Base-by-base conservation (phyloP, 2,329 filamentous ascomycete genomes). In the Alternaria viburni region DNA sequence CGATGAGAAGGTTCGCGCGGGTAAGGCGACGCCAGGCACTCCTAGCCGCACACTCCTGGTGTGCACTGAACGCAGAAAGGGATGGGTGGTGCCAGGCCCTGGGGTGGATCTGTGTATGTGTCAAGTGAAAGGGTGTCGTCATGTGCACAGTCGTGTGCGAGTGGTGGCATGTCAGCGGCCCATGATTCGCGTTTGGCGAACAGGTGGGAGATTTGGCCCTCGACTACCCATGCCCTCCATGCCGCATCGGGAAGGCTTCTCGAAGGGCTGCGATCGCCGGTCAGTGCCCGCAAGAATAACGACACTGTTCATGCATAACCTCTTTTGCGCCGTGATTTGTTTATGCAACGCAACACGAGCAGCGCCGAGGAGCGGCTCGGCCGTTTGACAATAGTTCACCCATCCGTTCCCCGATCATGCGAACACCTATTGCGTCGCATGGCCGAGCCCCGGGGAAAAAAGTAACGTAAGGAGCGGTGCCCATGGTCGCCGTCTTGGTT, bases 351-450 rank as follows among this genome's bases (percentile, higher is more conserved):
- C 49, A 25, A 23, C 28, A 36, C 28, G 9, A 36, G 28, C 19
- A 21, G 49, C 13, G 49, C 49, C 57, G 32, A 41, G 59, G 32
- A 32, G 21, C 51, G 51, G 58, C 52, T 66, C 59, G 60, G 49
- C 46, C 62, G 70, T 75, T 71, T 69, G 70, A 68, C 70, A 68
- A 69, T 73, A n/a, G 72, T 75, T 74, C 72, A 71, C 72, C 26
- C 41, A 73, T 52, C 13, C 49, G 67, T 62, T 62, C 58, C 36
- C 36, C 52, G 65, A 62, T 50, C 49, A 61, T 67, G 64, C 64
- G 62, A 57, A 60, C 64, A 47, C 54, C 49, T 44, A 45, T 23
- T 44, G 45, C 45, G 54, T 65, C 65, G 66, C 59, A 54, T 36
- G 30, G 30, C 49, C 49, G 49, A 50, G 62, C 61, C 63, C 58